A percentile compares a stretch with the other conserved stretches of the same genome.
phyloP scores from a whole-genome alignment of 768 basidiomycete genomes.

The Serendipita sp. region DNA sequence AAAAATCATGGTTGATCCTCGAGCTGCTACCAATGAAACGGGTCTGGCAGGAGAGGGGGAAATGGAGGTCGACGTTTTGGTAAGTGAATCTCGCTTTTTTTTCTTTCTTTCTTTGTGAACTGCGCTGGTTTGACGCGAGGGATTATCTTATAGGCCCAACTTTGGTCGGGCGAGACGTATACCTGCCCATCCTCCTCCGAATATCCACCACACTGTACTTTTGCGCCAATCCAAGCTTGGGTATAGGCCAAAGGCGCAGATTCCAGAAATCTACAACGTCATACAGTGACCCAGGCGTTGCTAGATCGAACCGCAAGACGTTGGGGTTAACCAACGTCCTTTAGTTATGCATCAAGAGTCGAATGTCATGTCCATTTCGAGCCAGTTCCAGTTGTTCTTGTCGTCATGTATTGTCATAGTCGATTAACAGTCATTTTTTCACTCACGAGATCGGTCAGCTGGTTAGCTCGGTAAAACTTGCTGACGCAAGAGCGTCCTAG shows the following conservation, averaged over 20 bases:
- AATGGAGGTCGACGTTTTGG: conserved; percentile 1
- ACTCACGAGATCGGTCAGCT: no score
- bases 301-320: no score
- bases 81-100: not conserved
- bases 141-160: not conserved
- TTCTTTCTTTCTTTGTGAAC: not conserved
- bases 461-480: no score
- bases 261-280: not conserved
- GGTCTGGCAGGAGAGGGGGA: not conserved
- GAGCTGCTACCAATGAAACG: conserved; percentile 2
- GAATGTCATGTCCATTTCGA: no score
- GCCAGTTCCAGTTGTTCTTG: no score
- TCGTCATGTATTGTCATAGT: no score
- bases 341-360: no score
- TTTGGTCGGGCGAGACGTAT: not conserved
- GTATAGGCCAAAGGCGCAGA: not conserved
- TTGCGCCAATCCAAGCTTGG: not conserved
- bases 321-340: no score
- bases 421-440: no score
- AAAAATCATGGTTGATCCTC: not conserved
- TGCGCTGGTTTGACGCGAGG: not conserved
- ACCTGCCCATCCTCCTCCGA: not conserved
- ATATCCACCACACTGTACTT: conserved; percentile 3
- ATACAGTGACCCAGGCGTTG: not conserved
- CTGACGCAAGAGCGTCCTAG: no score